phyloP scores from a whole-genome alignment of 2,329 filamentous ascomycete genomes.

The Periconia sp. region DNA sequence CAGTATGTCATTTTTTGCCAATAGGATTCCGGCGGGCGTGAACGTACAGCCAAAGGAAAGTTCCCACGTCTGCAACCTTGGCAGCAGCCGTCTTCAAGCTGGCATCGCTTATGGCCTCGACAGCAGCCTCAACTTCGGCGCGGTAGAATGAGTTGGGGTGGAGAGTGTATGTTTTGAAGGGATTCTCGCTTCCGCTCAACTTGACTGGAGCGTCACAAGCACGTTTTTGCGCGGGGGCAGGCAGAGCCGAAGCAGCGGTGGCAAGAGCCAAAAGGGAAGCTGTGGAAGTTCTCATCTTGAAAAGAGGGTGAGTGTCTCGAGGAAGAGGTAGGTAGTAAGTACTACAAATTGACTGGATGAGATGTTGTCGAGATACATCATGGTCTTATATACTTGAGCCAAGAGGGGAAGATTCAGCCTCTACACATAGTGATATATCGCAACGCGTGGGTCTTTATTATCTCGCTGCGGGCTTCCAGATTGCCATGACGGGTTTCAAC shows the following conservation, averaged over 20 bases:
- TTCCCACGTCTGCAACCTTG: constrained; percentile 50
- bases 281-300: constrained; percentile 5
- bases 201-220: constrained; percentile 2
- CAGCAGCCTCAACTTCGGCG: constrained; percentile 54
- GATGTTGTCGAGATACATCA: background rate
- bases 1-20: constrained; percentile 40
- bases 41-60: constrained; percentile 54
- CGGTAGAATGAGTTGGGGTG: constrained; percentile 56
- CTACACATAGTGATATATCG: background rate
- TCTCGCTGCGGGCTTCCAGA: background rate
- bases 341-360: background rate
- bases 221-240: background rate
- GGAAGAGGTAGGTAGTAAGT: background rate
- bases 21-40: constrained; percentile 50
- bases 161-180: constrained; percentile 50
- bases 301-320: background rate
- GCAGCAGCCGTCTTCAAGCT: constrained; percentile 53
- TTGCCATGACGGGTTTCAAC: background rate
- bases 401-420: background rate
- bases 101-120: constrained; percentile 61
- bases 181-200: constrained; percentile 37
- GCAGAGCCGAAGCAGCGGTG: constrained; percentile 3
- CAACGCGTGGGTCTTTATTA: background rate
- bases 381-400: constrained; percentile 2
- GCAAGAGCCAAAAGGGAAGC: constrained; percentile 4